These are phyloP conservation scores for Ulota crispa DNA, from an alignment of 225 moss, liverwort and hornwort species.

Conservation along the genomic window DNA sequence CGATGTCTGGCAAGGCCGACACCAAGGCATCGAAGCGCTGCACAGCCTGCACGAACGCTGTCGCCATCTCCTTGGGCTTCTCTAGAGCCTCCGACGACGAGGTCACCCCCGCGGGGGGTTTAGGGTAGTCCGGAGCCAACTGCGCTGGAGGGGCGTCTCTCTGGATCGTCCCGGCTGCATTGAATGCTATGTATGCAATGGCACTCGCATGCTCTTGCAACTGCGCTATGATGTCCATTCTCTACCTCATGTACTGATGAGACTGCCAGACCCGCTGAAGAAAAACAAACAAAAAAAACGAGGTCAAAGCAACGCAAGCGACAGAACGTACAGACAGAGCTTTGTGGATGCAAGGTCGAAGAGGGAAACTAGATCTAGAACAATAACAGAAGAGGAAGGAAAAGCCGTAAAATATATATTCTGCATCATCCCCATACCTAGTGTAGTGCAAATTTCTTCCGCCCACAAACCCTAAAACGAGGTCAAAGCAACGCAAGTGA, in stretches of 20 bases:
- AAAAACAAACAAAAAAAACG: background rate
- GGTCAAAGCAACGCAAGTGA: too few relatives aligned
- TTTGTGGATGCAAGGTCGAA: background rate
- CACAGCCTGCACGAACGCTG: constrained; percentile 79
- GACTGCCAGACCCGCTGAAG: background rate
- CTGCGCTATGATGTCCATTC: constrained; percentile 73
- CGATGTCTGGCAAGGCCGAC: constrained; percentile 74
- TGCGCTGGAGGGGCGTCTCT: constrained; percentile 81
- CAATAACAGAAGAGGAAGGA: background rate
- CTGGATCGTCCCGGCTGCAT: constrained; percentile 87
- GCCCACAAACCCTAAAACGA: background rate
- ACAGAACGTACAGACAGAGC: background rate
- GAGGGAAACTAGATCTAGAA: background rate
- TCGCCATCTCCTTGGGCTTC: constrained; percentile 78
- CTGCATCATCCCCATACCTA: background rate
- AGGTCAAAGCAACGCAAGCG: background rate
- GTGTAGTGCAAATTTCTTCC: background rate
- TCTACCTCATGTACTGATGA: background rate
- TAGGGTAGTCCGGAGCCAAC: constrained; percentile 74
- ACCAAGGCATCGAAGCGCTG: constrained; percentile 87
- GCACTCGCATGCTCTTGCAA: constrained; percentile 67
- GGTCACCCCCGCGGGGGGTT: constrained; percentile 46
- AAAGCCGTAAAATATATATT: background rate
- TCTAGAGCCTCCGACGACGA: constrained; percentile 53
- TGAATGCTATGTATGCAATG: constrained; percentile 87